phyloP scores from a whole-genome alignment of 73 alveolate species.

The Paramecium pentaurelia region DNA sequence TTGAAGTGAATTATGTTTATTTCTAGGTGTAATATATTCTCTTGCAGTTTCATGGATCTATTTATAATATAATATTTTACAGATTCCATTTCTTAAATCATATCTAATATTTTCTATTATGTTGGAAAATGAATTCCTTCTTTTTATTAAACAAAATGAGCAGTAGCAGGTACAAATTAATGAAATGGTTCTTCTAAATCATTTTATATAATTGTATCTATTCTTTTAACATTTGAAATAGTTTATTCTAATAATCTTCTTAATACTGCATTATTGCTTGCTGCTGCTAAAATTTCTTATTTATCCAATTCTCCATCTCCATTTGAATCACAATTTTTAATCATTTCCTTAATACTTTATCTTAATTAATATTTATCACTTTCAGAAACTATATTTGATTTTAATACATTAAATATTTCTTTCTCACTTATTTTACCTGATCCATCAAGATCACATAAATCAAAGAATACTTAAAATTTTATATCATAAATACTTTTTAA shows the following conservation, averaged over 20 bases:
- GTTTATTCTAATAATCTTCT: conserved; percentile 31
- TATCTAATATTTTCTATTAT: background rate
- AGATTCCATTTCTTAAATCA: background rate
- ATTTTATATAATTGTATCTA: conserved; percentile 31
- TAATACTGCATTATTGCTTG: conserved; percentile 45
- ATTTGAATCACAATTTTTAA: conserved; percentile 73
- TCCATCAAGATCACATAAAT: conserved; percentile 79
- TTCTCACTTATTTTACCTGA: conserved; percentile 78
- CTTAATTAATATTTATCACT: conserved; percentile 69
- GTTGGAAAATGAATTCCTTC: conserved; percentile 6
- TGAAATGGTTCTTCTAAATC: conserved; percentile 60
- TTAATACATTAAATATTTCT: conserved; percentile 75
- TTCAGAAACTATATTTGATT: conserved; percentile 65
- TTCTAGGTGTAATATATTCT: background rate
- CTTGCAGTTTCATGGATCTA: background rate
- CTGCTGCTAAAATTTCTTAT: conserved; percentile 70
- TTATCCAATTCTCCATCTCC: conserved; percentile 81
- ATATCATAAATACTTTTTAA: conserved; percentile 61
- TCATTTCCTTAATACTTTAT: conserved; percentile 68
- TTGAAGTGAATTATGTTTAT: background rate
- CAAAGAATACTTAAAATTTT: conserved; percentile 68
- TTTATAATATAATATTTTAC: background rate
- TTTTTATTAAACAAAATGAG: conserved; percentile 11
- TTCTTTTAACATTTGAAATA: conserved; percentile 45
- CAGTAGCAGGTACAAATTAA: conserved; percentile 52